Evolutionary conservation across 2,329 filamentous ascomycete species (phyloP).

Genomic region (Penicillium sp.): DNA sequence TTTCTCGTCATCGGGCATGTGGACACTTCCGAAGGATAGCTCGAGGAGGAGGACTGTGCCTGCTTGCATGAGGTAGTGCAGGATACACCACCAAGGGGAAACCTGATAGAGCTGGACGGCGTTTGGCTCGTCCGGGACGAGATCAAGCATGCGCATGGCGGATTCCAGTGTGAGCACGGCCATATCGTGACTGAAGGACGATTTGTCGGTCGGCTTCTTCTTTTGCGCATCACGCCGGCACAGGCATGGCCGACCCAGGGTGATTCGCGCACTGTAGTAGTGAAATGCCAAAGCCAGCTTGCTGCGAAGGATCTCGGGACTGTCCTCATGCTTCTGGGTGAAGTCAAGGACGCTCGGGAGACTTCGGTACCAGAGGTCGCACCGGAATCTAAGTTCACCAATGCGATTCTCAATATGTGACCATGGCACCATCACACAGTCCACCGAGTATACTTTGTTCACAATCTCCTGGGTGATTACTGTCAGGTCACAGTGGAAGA

Average conservation of each 20-base stretch:
- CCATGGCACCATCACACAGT: slow-evolving; percentile 39
- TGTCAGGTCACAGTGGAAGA: slow-evolving; percentile 38
- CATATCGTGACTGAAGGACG: slow-evolving; percentile 38
- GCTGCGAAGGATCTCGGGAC: slow-evolving; percentile 31
- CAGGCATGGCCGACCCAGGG: slow-evolving; percentile 44
- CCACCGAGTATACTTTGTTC: slow-evolving; percentile 40
- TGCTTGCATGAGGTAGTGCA: slow-evolving; percentile 45
- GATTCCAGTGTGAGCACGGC: slow-evolving; percentile 39
- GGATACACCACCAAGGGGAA: slow-evolving; percentile 44
- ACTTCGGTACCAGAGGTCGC: slow-evolving; percentile 37
- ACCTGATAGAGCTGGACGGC: slow-evolving; percentile 38
- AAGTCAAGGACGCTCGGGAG: slow-evolving; percentile 38
- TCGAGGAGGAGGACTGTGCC: slow-evolving; percentile 44
- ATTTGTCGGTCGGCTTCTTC: slow-evolving; percentile 18
- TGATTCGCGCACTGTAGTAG: slow-evolving; percentile 43
- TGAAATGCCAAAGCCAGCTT: slow-evolving; percentile 42
- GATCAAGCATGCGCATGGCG: slow-evolving; percentile 35
- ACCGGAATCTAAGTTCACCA: slow-evolving; percentile 33
- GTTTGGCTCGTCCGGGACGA: slow-evolving; percentile 42
- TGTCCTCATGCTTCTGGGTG: slow-evolving; percentile 31
- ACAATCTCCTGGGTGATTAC: slow-evolving; percentile 41
- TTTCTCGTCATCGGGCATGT: slow-evolving; percentile 39
- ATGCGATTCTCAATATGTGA: slow-evolving; percentile 40
- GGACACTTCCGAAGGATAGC: slow-evolving; percentile 42
- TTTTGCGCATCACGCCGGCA: slow-evolving; percentile 40